Conservation (phyloP, 768 basidiomycete species). For the Dioszegia hungarica region DNA sequence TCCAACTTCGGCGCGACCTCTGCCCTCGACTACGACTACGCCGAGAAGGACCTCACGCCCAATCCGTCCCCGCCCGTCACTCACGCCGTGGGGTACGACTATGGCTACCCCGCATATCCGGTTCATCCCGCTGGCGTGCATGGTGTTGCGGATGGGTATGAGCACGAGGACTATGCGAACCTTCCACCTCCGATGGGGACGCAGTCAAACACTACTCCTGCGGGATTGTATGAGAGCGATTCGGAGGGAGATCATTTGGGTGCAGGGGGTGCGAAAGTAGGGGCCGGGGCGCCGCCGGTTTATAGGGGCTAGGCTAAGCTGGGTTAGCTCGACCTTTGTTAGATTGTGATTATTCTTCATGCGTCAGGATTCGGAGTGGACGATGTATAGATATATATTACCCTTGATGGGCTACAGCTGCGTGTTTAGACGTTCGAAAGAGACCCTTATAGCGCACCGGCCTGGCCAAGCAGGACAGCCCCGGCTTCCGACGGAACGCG, state of each 20-base stretch:
- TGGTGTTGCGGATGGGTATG: slow-evolving; percentile 7
- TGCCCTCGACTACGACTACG: slow-evolving; percentile 26
- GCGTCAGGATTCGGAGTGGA: too few species aligned
- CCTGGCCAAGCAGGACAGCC: too few species aligned
- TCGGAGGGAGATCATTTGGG: slow-evolving; percentile 13
- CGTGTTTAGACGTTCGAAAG: too few species aligned
- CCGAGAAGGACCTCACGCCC: slow-evolving; percentile 1
- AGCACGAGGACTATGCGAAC: slow-evolving; percentile 22
- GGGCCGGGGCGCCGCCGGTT: background rate
- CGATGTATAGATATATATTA: too few species aligned
- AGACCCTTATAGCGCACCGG: too few species aligned
- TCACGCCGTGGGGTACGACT: slow-evolving; percentile 2
- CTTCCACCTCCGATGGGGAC: slow-evolving; percentile 25
- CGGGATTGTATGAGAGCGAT: slow-evolving; percentile 10
- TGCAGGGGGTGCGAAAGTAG: background rate
- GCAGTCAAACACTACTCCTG: background rate
- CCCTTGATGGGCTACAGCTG: too few species aligned
- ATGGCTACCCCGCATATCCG: slow-evolving; percentile 12
- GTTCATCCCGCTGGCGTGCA: slow-evolving; percentile 11
- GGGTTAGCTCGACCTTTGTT: background rate
- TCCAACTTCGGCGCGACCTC: slow-evolving; percentile 35
- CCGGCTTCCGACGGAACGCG: too few species aligned
- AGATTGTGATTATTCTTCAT: background rate
- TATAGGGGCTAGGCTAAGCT: background rate
- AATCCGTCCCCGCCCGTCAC: background rate